Percentiles rank a stretch among this genome's conserved stretches.
Conservation (phyloP, 2,329 filamentous ascomycete species). For the Xylariaceae sp. region DNA sequence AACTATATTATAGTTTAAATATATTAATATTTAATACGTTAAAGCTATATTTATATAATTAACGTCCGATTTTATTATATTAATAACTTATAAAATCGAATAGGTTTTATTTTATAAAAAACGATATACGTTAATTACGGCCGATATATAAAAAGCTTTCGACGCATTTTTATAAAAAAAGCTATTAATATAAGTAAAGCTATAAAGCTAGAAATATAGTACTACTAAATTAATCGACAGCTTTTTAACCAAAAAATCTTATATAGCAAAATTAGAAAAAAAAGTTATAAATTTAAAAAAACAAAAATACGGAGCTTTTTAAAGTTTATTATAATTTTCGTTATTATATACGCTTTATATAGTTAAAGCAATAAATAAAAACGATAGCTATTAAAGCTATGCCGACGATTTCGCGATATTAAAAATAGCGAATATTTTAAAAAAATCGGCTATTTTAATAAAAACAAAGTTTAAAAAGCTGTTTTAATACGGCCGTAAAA, state of each 20-base stretch:
- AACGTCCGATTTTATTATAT: conserved; percentile 1
- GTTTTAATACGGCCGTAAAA: conserved; percentile 1
- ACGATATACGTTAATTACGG: conserved; percentile 3
- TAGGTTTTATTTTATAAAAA: neutral
- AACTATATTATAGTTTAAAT: neutral
- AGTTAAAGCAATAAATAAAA: conserved; percentile 4
- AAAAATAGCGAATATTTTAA: conserved; percentile 4
- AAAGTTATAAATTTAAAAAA: conserved; percentile 1
- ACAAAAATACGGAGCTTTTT: conserved; percentile 1
- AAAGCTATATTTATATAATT: neutral
- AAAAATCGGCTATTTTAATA: conserved; percentile 1
- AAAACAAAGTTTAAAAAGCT: neutral
- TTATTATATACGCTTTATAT: conserved; percentile 11
- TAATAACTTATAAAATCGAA: conserved; percentile 8
- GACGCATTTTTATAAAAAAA: conserved; percentile 6
- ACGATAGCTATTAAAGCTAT: conserved; percentile 1
- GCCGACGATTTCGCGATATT: conserved; percentile 2
- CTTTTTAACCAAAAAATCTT: conserved; percentile 4
- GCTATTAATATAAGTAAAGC: conserved; percentile 2
- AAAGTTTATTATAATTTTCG: conserved; percentile 2
- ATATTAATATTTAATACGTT: conserved; percentile 8
- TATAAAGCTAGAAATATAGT: neutral
- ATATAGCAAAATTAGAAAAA: too few relatives aligned
- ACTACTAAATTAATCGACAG: conserved; percentile 4
- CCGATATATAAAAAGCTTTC: conserved; percentile 6